Conservation (phyloP, 1,284 basidiomycete species). For the Moesziomyces parantarcticus region DNA sequence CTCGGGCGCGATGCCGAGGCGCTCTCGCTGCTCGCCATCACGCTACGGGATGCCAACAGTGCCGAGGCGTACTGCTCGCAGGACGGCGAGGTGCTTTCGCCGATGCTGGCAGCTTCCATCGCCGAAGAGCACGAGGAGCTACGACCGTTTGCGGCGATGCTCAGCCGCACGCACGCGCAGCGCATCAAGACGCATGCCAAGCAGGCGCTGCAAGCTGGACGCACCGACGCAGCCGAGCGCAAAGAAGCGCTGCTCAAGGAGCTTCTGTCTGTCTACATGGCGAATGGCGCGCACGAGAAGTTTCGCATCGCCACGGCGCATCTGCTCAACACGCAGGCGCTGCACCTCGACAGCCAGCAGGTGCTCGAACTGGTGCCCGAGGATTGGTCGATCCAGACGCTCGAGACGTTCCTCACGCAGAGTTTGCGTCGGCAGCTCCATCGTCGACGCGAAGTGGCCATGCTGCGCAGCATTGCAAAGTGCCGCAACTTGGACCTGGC, state of each 20-base stretch:
- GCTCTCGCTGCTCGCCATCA: constrained; percentile 47
- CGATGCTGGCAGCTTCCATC: constrained; percentile 43
- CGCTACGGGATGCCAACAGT: constrained; percentile 53
- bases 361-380: constrained; percentile 54
- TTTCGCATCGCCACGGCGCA: constrained; percentile 54
- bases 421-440: constrained; percentile 50
- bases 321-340: constrained; percentile 56
- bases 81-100: constrained; percentile 50
- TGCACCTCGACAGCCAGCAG: constrained; percentile 48
- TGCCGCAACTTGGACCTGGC: constrained; percentile 51
- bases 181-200: constrained; percentile 36
- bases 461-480: constrained; percentile 49
- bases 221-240: constrained; percentile 9
- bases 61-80: constrained; percentile 61
- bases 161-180: constrained; percentile 37
- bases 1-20: constrained; percentile 52
- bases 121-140: constrained; percentile 37
- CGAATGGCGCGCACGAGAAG: constrained; percentile 39
- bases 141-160: constrained; percentile 38
- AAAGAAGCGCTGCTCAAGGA: constrained; percentile 44
- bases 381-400: constrained; percentile 52
- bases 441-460: constrained; percentile 37
- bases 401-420: constrained; percentile 56
- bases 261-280: constrained; percentile 47
- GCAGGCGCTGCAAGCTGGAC: constrained; percentile 8